A percentile compares a stretch with the other conserved stretches of the same genome.
Evolutionary conservation across 192 early-diverging fungal genomes (phyloP).

Genomic region (Coemansia asiatica): DNA sequence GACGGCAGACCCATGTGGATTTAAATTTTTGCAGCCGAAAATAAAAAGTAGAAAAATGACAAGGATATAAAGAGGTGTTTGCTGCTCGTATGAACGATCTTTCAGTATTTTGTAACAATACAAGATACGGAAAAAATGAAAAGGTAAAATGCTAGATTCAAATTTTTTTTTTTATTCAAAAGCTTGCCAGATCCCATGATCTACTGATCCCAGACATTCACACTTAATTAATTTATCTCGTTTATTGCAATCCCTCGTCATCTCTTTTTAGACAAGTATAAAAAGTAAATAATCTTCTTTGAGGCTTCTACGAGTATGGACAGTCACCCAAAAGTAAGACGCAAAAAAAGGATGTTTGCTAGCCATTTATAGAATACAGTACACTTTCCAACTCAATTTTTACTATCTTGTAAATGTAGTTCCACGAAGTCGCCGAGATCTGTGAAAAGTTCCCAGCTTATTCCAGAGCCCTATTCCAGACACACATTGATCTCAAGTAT

Average conservation of each 20-base stretch:
- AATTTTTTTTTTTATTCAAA: too few species aligned
- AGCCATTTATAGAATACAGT: too few species aligned
- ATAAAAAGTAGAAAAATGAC: neutral
- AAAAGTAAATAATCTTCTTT: too few species aligned
- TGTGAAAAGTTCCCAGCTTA: conserved; percentile 20
- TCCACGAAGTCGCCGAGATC: conserved; percentile 24
- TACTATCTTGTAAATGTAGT: conserved; percentile 16
- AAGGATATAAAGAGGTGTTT: too few species aligned
- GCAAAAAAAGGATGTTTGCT: too few species aligned
- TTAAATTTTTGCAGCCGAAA: neutral
- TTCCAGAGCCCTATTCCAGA: conserved; percentile 35
- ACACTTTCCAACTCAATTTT: neutral
- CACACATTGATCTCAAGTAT: conserved; percentile 40
- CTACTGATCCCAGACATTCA: neutral
- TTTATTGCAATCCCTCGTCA: too few species aligned
- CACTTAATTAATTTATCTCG: neutral
- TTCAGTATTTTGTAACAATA: too few species aligned
- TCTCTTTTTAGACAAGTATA: too few species aligned
- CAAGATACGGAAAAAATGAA: too few species aligned
- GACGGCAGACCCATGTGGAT: conserved; percentile 67
- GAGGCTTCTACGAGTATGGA: too few species aligned
- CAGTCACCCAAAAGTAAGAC: neutral
- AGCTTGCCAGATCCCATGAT: conserved; percentile 22
- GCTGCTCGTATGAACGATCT: too few species aligned
- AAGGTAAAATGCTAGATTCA: too few species aligned